Base-by-base conservation (phyloP, 2,329 filamentous ascomycete genomes). In the Diatrype stigma region DNA sequence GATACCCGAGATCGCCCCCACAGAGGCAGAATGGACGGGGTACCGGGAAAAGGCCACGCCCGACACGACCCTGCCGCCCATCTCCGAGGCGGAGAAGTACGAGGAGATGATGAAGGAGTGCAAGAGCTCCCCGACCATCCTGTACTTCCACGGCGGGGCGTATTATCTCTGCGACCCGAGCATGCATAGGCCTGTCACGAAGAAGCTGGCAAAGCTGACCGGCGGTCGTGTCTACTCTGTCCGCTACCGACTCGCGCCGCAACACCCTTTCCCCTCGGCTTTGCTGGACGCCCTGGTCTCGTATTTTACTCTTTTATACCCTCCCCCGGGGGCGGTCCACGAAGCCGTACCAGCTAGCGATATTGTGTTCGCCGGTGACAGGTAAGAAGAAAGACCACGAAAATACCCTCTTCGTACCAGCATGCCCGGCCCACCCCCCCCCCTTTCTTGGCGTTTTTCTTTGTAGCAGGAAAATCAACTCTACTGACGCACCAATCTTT, bases 71-170 rank as follows among this genome's bases (percentile, higher is more conserved):
- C 72, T 82, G 54, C 84, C 84, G 1, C 61, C 69, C 1, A 72
- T 87, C 28, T 75, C 79, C 2, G 86, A 91, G 63, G 69, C 72
- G 50, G 78, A 85, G 50, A 85, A 85, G 63, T 93, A 87, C 62
- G 70, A 69, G 45, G 76, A 77, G 50, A 70, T 93, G 70, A 85
- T 89, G 80, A 77, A 77, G 51, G 88, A 91, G 63, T 80, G 80
- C 51, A 80, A 67, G n/a, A 77, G 73, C 46, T 77, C 80, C 3
- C 77, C 79, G 1, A 90, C 86, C 0, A 67, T 90, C 0, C 71
- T 92, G 19, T 91, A 89, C 67, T 80, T 92, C 60, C 87, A 92
- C 66, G 87, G 88, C 54, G 89, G 89, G 48, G 88, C 84, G 3
- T 88, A 87, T 70, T 90, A 77, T 57, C 76, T 90, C 26, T 77